Evolutionary conservation across 345 rosid species (phyloP).

Genomic region (Streptanthus diversifolius): DNA sequence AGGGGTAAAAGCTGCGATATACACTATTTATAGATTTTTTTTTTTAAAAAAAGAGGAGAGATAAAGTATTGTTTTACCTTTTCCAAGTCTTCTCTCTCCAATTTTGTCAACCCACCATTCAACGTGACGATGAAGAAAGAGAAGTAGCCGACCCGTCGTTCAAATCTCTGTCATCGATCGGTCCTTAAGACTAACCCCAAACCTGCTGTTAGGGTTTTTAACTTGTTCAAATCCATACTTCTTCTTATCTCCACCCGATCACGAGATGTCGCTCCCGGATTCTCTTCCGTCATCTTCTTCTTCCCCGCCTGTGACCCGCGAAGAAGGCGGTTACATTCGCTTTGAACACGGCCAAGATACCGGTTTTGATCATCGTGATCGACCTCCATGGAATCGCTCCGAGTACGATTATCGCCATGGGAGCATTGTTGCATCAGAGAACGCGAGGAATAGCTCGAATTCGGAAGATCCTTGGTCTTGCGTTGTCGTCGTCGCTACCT

Average conservation of each 20-base stretch:
- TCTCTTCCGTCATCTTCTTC: constrained; percentile 37
- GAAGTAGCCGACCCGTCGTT: constrained; percentile 35
- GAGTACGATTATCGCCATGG: constrained; percentile 51
- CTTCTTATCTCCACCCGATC: not conserved
- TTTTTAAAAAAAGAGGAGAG: not conserved
- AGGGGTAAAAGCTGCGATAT: too few relatives aligned
- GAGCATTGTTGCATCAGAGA: constrained; percentile 39
- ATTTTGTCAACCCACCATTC: constrained; percentile 31
- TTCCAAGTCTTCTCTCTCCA: constrained; percentile 22
- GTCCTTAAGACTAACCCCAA: constrained; percentile 15
- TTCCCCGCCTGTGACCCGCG: constrained; percentile 41
- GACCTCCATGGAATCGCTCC: constrained; percentile 33
- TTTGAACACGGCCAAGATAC: constrained; percentile 37
- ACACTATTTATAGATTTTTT: too few relatives aligned
- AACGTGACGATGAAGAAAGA: constrained; percentile 39
- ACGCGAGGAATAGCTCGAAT: constrained; percentile 24
- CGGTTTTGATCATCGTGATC: constrained; percentile 37
- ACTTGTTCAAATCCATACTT: not conserved
- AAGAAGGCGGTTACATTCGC: constrained; percentile 39
- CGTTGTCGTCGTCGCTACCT: constrained; percentile 75
- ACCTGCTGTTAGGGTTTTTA: constrained; percentile 35
- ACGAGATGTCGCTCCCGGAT: constrained; percentile 52
- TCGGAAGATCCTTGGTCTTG: constrained; percentile 82
- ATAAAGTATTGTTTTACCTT: constrained; percentile 23
- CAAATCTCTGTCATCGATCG: constrained; percentile 17